Conservation (phyloP, 805 yeast species). For the Saccharomycopsis synnaedendra region DNA sequence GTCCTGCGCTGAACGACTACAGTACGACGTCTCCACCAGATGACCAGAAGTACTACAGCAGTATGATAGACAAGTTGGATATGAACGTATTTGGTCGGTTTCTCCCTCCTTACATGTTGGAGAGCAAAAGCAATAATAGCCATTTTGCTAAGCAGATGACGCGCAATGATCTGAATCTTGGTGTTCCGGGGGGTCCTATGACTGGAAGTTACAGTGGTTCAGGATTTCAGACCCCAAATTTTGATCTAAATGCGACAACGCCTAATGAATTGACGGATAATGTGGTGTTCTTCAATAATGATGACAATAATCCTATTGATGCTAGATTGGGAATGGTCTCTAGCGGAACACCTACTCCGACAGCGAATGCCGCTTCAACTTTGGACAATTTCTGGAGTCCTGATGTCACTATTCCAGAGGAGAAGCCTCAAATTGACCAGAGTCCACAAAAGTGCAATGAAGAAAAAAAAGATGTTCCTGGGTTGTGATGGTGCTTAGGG, state of each 20-base stretch:
- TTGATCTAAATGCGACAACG: not conserved
- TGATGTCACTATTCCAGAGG: no score
- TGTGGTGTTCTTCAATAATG: not conserved
- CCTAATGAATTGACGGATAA: not conserved
- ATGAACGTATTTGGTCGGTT: conserved; percentile 77
- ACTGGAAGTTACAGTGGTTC: not conserved
- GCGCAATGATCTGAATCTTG: not conserved
- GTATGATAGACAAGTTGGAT: conserved; percentile 77
- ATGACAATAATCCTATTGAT: not conserved
- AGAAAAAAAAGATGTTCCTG: no score
- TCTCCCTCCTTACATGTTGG: conserved; percentile 74
- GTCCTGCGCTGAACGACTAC: not conserved
- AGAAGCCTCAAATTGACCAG: no score
- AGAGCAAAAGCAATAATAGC: conserved; percentile 14
- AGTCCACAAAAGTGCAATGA: no score
- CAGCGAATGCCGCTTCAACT: no score
- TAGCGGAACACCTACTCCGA: no score
- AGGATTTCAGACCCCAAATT: not conserved
- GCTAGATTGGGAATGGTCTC: not conserved
- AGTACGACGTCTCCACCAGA: not conserved
- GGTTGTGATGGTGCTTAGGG: no score
- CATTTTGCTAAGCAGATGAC: conserved; percentile 11
- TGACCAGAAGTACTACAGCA: conserved; percentile 28
- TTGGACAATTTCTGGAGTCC: no score
- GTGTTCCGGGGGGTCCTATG: not conserved